phyloP scores from a whole-genome alignment of 352 stramenopile species.

The Saprolegnia diclina region DNA sequence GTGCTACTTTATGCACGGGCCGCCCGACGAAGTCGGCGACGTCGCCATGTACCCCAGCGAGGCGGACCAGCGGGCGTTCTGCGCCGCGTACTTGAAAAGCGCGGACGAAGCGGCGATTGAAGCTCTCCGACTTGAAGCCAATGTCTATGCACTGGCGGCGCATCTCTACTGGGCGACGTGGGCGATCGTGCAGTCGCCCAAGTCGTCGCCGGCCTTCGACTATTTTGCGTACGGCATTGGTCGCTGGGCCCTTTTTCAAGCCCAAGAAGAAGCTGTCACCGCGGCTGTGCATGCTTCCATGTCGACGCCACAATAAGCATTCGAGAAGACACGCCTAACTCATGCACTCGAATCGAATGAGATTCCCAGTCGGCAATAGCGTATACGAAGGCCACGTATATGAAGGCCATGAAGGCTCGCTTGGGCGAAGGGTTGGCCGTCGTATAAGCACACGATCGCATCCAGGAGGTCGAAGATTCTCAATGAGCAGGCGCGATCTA shows the following conservation, averaged over 20 bases:
- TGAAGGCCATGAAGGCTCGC: too few relatives aligned
- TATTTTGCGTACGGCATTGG: conserved; percentile 81
- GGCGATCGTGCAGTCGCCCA: conserved; percentile 83
- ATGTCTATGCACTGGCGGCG: conserved; percentile 78
- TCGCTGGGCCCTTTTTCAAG: conserved; percentile 59
- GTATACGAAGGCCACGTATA: too few relatives aligned
- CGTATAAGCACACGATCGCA: too few relatives aligned
- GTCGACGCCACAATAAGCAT: too few relatives aligned
- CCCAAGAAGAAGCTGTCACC: conserved; percentile 48
- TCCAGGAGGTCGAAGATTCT: too few relatives aligned
- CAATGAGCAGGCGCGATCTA: too few relatives aligned
- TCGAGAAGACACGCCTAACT: too few relatives aligned
- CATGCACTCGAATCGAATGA: too few relatives aligned
- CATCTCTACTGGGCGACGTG: conserved; percentile 89
- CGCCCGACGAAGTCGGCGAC: conserved; percentile 68
- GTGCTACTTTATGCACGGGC: conserved; percentile 79
- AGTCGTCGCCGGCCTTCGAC: conserved; percentile 91
- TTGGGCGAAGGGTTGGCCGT: too few relatives aligned
- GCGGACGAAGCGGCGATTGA: conserved; percentile 32
- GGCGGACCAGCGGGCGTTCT: conserved; percentile 64
- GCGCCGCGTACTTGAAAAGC: conserved; percentile 50
- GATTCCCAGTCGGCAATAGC: too few relatives aligned
- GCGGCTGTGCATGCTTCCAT: conserved; percentile 6
- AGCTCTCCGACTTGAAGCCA: conserved; percentile 58
- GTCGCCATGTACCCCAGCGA: conserved; percentile 65